Evolutionary conservation across 2,329 filamentous ascomycete species (phyloP).

Genomic region (Clarireedia homoeocarpa): DNA sequence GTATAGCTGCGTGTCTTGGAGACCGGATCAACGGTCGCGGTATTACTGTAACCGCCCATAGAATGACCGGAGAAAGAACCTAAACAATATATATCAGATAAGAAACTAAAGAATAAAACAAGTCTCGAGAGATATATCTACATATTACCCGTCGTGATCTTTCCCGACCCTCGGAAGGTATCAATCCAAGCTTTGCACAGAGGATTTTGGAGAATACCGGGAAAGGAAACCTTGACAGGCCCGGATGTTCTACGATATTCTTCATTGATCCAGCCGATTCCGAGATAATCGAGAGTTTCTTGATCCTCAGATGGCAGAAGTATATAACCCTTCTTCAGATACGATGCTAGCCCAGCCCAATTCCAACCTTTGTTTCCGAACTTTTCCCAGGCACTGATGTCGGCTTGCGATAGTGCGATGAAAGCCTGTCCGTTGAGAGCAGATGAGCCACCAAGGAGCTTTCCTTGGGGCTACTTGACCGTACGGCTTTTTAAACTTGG

Average conservation of each 20-base stretch:
- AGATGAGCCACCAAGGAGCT: conserved; percentile 32
- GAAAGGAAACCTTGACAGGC: conserved; percentile 3
- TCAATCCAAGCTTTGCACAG: conserved; percentile 4
- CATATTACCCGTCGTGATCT: conserved; percentile 5
- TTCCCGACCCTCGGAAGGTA: neutral
- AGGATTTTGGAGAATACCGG: neutral
- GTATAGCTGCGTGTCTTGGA: conserved; percentile 4
- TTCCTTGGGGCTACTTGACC: conserved; percentile 22
- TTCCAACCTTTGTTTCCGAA: conserved; percentile 37
- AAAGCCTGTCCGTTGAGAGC: conserved; percentile 27
- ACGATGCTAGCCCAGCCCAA: conserved; percentile 21
- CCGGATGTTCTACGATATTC: neutral
- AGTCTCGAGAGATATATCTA: neutral
- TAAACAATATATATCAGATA: neutral
- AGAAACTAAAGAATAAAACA: neutral
- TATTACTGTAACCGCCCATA: conserved; percentile 1
- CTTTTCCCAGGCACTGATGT: conserved; percentile 34
- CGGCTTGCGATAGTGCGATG: conserved; percentile 13
- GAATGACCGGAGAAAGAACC: conserved; percentile 2
- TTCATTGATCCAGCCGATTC: conserved; percentile 5
- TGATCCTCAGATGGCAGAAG: neutral
- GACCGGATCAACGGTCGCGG: neutral
- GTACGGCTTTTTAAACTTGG: conserved; percentile 1
- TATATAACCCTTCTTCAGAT: conserved; percentile 5
- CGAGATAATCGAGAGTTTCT: neutral